phyloP scores from a whole-genome alignment of 495 filamentous ascomycete species.

The Cairneyella variabilis region DNA sequence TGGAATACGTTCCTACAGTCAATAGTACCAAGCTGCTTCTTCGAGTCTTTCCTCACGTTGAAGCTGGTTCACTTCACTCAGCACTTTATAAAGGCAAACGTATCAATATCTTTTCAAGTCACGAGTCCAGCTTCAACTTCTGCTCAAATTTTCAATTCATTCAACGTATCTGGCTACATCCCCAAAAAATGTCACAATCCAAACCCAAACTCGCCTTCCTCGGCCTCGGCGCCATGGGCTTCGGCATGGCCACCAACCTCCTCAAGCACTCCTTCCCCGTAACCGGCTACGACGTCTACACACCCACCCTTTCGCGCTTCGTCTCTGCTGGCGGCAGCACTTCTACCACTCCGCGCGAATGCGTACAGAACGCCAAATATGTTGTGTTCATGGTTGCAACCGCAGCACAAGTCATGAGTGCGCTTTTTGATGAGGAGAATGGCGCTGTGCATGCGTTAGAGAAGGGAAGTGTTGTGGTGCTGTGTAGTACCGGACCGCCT shows the following conservation, averaged over 20 bases:
- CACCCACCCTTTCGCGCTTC: slow-evolving; percentile 69
- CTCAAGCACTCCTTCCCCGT: slow-evolving; percentile 65
- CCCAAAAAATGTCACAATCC: too few relatives aligned
- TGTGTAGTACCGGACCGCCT: slow-evolving; percentile 73
- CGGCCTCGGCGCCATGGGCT: slow-evolving; percentile 86
- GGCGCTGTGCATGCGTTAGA: slow-evolving; percentile 55
- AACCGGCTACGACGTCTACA: slow-evolving; percentile 73
- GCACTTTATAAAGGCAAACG: too few relatives aligned
- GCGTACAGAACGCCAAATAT: slow-evolving; percentile 55
- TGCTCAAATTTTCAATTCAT: too few relatives aligned
- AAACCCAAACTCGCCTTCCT: slow-evolving; percentile 73
- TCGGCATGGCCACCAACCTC: slow-evolving; percentile 75
- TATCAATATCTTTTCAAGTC: too few relatives aligned
- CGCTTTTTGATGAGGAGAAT: slow-evolving; percentile 58
- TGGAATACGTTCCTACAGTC: too few relatives aligned
- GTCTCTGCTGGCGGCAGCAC: slow-evolving; percentile 58
- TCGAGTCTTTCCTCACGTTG: too few relatives aligned
- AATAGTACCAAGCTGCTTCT: too few relatives aligned
- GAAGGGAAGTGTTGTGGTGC: slow-evolving; percentile 56
- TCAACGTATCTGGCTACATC: too few relatives aligned
- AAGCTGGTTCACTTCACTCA: too few relatives aligned
- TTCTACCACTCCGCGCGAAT: slow-evolving; percentile 58
- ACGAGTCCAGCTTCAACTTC: too few relatives aligned
- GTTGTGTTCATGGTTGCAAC: slow-evolving; percentile 81
- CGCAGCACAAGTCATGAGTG: slow-evolving; percentile 60